phyloP scores from a whole-genome alignment of 2,329 filamentous ascomycete species.

The Chaetomiaceae sp. region DNA sequence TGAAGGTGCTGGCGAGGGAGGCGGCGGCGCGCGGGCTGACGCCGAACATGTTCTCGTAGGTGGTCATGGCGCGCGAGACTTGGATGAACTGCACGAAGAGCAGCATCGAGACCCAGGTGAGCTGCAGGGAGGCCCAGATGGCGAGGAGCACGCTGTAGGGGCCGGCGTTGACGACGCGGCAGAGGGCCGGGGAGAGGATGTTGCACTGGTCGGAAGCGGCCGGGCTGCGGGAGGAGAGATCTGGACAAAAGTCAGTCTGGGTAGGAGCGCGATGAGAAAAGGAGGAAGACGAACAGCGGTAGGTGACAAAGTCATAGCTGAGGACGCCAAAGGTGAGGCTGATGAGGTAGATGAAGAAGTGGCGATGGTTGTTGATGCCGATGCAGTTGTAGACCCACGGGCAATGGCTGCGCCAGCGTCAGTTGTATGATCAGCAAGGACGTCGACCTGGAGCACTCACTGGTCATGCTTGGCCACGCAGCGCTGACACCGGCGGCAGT shows the following conservation, averaged over 20 bases:
- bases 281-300: conserved; percentile 50
- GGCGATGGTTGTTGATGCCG: conserved; percentile 89
- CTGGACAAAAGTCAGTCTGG: conserved; percentile 33
- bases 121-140: conserved; percentile 75
- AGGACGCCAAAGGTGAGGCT: conserved; percentile 70
- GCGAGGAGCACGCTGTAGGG: conserved; percentile 75
- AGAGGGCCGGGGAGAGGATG: conserved; percentile 68
- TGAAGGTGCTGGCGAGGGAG: conserved; percentile 64
- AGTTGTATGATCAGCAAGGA: not conserved
- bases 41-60: conserved; percentile 92
- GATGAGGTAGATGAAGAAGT: conserved; percentile 88
- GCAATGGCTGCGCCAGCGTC: conserved; percentile 61
- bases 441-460: conserved; percentile 47
- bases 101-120: conserved; percentile 97
- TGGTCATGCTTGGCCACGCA: conserved; percentile 97
- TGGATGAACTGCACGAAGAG: conserved; percentile 90
- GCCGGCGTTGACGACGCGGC: conserved; percentile 71
- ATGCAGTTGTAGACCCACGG: conserved; percentile 98
- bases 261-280: not conserved
- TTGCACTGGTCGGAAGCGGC: conserved; percentile 58
- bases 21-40: conserved; percentile 54
- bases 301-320: conserved; percentile 62
- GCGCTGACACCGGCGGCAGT: conserved; percentile 83
- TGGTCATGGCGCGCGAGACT: conserved; percentile 87
- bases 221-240: conserved; percentile 55